Evolutionary conservation across 345 rosid species (phyloP), one percentile per base, ranked within the genome.

Genomic region (Gynandropsis gynandra): DNA sequence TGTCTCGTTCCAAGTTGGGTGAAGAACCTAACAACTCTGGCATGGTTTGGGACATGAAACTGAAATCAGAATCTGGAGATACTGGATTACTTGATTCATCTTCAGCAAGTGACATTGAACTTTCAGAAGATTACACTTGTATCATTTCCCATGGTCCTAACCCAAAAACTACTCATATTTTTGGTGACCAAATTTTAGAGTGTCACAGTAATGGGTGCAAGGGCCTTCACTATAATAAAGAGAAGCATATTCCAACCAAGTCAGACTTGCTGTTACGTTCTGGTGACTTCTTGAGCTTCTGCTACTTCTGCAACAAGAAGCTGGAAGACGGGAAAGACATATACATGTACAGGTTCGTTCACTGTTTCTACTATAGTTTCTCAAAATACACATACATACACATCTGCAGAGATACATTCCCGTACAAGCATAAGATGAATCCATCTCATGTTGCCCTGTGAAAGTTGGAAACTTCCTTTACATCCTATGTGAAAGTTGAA

Each of bases 91-190:
- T 42, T 19, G 54, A 37, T 46, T 66, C n/a, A 60, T 72, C 75
- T 9, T 73, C 85, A 12, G 81, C 83, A 31, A 74, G 66, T 15
- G 90, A 81, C 58, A 74, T 87, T 71, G 95, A 82, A 10, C 29
- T 24, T 2, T 5, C 5, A 24, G 90, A 88, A 76, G 98, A 87
- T 39, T 92, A 92, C 73, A 92, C 98, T 48, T 73, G 98, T 39
- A 80, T 87, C 19, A 85, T 68, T 48, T 67, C 81, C 5, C 90
- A 78, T 36, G 97, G 95, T 73, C 83, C 95, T 50, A 79, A 75
- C 67, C 86, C 95, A 0, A 78, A 71, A 58, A 92, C 81, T 4
- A 85, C 88, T 76, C 97, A 82, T 60, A 85, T 84, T 43, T 92
- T 62, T 31, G 83, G 93, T 69, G 95, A 77, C 70, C 65, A 76